Conservation (phyloP, 2,329 filamentous ascomycete species). For the Orbilia quercus region DNA sequence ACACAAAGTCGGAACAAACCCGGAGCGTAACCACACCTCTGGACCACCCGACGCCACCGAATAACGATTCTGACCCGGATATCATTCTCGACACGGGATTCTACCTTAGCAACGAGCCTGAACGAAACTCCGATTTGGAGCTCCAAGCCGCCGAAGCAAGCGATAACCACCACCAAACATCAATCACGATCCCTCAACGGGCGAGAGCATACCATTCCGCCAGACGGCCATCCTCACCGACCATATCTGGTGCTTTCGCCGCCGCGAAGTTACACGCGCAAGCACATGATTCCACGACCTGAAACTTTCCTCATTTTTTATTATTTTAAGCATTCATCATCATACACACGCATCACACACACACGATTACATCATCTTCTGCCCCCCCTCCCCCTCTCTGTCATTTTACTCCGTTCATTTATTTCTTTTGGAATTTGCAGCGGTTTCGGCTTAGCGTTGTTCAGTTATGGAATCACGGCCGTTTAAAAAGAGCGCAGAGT, state of each 20-base stretch:
- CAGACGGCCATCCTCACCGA: conserved; percentile 13
- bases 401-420: no score
- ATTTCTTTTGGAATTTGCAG: no score
- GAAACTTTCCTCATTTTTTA: no score
- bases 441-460: no score
- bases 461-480: no score
- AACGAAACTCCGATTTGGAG: background rate
- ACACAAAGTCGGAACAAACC: background rate
- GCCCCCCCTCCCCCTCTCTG: no score
- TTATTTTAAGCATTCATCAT: no score
- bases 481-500: no score
- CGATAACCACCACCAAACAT: background rate
- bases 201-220: background rate
- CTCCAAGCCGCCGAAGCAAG: background rate
- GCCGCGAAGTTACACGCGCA: background rate
- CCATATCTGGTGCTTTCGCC: conserved; percentile 5
- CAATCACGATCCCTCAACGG: background rate
- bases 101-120: conserved; percentile 4
- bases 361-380: no score
- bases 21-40: conserved; percentile 42
- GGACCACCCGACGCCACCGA: conserved; percentile 5
- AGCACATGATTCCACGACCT: no score
- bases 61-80: conserved; percentile 16
- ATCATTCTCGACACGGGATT: background rate
- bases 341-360: no score